Conservation (phyloP, 176 grass and related monocot species). For the Musa acuminata region DNA sequence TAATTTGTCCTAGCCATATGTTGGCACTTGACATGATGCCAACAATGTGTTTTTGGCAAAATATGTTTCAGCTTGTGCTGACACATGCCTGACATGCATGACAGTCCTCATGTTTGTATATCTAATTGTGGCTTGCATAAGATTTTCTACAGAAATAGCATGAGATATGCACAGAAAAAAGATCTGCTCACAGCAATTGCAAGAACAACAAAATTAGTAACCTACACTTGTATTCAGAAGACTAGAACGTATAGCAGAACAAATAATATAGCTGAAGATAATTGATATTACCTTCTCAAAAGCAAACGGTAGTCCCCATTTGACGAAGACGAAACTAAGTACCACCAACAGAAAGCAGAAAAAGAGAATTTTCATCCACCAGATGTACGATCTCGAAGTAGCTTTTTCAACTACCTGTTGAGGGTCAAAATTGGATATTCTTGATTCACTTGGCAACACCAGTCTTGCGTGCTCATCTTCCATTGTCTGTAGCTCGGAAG, state of each 20-base stretch:
- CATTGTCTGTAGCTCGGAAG: conserved; percentile 32
- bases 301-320: conserved; percentile 69
- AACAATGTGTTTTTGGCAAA: no score
- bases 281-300: conserved; percentile 61
- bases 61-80: no score
- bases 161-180: neutral
- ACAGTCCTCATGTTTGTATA: no score
- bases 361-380: conserved; percentile 46
- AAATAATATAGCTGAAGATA: neutral
- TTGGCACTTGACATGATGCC: no score
- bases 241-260: neutral
- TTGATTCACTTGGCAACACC: conserved; percentile 10
- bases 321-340: conserved; percentile 43
- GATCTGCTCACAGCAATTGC: neutral
- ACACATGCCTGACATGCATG: no score
- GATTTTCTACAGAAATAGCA: neutral
- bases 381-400: conserved; percentile 18
- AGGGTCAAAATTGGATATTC: conserved; percentile 8
- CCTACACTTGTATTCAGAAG: neutral
- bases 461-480: conserved; percentile 25
- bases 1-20: no score
- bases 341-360: conserved; percentile 26
- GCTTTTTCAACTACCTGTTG: conserved; percentile 14
- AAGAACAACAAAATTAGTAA: neutral
- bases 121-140: neutral